Evolutionary conservation across 257 asterid species (phyloP).

Genomic region (Penstemon barbatus): DNA sequence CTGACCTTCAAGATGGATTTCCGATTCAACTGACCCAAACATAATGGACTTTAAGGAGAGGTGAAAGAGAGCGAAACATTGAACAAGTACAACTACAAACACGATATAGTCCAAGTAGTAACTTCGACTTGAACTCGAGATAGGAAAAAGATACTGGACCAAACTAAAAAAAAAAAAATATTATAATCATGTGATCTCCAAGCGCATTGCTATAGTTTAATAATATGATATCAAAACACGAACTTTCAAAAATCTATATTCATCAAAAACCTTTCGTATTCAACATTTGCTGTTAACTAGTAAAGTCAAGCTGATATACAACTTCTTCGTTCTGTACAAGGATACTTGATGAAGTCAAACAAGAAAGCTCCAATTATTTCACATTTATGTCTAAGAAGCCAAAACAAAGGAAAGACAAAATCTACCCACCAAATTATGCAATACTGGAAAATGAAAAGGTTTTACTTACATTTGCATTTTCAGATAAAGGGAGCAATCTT

Average conservation of each 20-base stretch:
- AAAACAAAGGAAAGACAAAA: not conserved
- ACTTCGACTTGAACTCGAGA: too few species aligned
- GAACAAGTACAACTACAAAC: too few species aligned
- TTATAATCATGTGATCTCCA: not conserved
- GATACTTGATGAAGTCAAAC: conserved; percentile 6
- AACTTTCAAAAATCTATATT: not conserved
- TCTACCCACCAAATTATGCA: not conserved
- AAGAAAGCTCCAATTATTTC: conserved; percentile 26
- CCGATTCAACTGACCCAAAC: too few species aligned
- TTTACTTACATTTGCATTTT: conserved; percentile 29
- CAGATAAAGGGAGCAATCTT: too few species aligned
- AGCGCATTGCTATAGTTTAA: conserved; percentile 3
- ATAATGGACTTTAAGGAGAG: not conserved
- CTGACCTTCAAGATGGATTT: too few species aligned
- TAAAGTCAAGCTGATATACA: conserved; percentile 12
- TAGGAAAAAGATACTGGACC: not conserved
- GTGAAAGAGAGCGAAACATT: too few species aligned
- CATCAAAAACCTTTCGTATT: conserved; percentile 8
- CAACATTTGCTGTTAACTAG: conserved; percentile 13
- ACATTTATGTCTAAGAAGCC: conserved; percentile 17
- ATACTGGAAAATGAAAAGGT: not conserved
- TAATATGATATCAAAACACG: not conserved
- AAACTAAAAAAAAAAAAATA: too few species aligned
- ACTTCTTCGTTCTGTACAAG: too few species aligned
- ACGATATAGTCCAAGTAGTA: too few species aligned